Evolutionary conservation across 2,329 filamentous ascomycete genomes (phyloP).

Genomic region (Penicillium brevicompactum): DNA sequence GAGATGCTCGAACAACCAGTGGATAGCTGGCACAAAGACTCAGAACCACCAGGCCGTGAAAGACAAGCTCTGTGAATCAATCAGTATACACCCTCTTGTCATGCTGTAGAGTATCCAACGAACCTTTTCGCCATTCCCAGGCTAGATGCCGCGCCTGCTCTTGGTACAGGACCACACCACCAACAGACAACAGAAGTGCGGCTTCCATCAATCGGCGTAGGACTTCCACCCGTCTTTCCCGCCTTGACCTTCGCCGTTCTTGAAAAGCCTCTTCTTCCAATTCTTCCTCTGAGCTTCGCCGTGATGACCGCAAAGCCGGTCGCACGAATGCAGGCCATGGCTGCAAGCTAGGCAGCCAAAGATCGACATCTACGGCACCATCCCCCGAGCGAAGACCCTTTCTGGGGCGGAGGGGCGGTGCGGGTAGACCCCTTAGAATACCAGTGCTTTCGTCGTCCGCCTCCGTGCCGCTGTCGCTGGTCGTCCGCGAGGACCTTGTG

Average conservation of each 20-base stretch:
- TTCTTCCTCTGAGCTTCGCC: conserved; percentile 36
- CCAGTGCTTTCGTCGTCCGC: conserved; percentile 83
- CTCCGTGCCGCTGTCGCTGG: conserved; percentile 90
- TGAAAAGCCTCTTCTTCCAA: conserved; percentile 26
- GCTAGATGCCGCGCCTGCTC: conserved; percentile 34
- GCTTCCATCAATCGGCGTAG: conserved; percentile 57
- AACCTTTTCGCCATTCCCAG: conserved; percentile 44
- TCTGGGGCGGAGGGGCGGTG: conserved; percentile 69
- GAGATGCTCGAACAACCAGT: conserved; percentile 50
- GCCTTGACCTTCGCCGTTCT: conserved; percentile 28
- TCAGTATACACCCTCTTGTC: conserved; percentile 6
- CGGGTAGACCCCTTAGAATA: conserved; percentile 80
- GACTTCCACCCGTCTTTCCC: conserved; percentile 43
- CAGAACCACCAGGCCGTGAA: conserved; percentile 33
- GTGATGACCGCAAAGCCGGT: conserved; percentile 29
- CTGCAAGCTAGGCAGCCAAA: conserved; percentile 33
- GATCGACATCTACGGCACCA: conserved; percentile 26
- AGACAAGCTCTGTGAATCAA: conserved; percentile 34
- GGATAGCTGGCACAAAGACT: conserved; percentile 56
- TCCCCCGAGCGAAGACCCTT: conserved; percentile 69
- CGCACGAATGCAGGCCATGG: conserved; percentile 37
- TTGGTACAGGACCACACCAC: conserved; percentile 45
- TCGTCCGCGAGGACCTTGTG: conserved; percentile 59
- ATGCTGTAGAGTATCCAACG: conserved; percentile 1
- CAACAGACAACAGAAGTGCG: conserved; percentile 55